These are phyloP conservation scores for Suillus discolor DNA, from an alignment of 768 basidiomycete species.

Conservation along the genomic window DNA sequence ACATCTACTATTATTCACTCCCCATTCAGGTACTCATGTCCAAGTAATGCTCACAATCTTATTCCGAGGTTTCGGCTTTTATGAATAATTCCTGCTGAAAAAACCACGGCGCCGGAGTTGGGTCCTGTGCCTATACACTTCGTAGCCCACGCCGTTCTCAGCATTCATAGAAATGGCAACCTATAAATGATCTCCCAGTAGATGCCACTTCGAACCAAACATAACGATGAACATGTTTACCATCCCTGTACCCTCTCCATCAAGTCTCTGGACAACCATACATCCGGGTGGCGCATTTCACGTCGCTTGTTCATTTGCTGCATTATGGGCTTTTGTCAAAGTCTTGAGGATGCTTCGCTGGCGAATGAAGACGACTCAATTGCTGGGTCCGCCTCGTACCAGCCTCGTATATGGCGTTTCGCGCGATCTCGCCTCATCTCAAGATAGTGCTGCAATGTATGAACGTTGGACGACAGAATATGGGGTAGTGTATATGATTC, in stretches of 20 bases:
- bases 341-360: not conserved
- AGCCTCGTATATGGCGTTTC: slow-evolving; percentile 22
- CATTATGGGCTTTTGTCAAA: not conserved
- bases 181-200: not conserved
- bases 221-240: not conserved
- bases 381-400: slow-evolving; percentile 22
- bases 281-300: not conserved
- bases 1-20: not conserved
- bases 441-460: slow-evolving; percentile 14
- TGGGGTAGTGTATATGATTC: slow-evolving; percentile 19
- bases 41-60: not conserved
- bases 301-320: not conserved
- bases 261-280: not conserved
- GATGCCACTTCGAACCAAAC: not conserved
- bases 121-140: not conserved
- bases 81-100: not conserved
- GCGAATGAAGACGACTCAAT: slow-evolving; percentile 14
- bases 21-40: not conserved
- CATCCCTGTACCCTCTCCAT: not conserved
- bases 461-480: slow-evolving; percentile 26
- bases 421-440: slow-evolving; percentile 6
- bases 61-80: not conserved
- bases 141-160: not conserved
- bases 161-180: not conserved
- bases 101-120: too few species aligned